Evolutionary conservation across 2,329 filamentous ascomycete genomes (phyloP), one percentile per base, ranked within the genome.

Genomic region (Pseudogymnoascus sp.): DNA sequence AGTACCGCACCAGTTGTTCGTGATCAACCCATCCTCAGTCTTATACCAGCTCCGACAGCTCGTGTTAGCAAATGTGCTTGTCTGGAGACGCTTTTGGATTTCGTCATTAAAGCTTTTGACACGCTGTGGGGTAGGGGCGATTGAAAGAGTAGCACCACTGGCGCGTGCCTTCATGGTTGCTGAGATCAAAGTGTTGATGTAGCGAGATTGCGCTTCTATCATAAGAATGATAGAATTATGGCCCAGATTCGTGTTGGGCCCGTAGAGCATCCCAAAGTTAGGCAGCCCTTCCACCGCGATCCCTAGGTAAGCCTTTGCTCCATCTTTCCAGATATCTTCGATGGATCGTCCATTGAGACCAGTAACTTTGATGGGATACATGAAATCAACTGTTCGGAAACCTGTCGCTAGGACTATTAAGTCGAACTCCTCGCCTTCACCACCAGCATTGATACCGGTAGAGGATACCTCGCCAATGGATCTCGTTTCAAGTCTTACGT

Each of bases 391-490:
- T 0, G 83, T 81, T 26, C 79, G 76, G 75, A 87, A 87, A 0
- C 83, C 84, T 0, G 83, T 87, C 0, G 84, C 84, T 5, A 82
- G 76, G 21, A 87, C 74, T 11, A 87, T 77, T n/a, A 85, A 71
- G 68, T 86, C 83, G 68, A 81, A 81, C 19, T 80, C 76, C 17
- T 76, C 76, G 2, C 69, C 70, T 2, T 74, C 77, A 1, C 74
- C 76, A 0, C 72, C 65, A 23, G 82, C 76, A 23, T 78, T 73
- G 60, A 86, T 78, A 0, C 81, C 80, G 0, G 71, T 76, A 4
- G 73, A 73, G 0, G 78, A 79, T 59, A 85, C 78, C 4, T 73
- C 70, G 8, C 74, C 69, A 64, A 86, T 85, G 0, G 69, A 69
- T 3, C 74, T 68, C 0, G 82, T 85, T 67, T 85, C 82, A 2